phyloP scores from a whole-genome alignment of 2,329 filamentous ascomycete genomes.

The Coniella lustricola region DNA sequence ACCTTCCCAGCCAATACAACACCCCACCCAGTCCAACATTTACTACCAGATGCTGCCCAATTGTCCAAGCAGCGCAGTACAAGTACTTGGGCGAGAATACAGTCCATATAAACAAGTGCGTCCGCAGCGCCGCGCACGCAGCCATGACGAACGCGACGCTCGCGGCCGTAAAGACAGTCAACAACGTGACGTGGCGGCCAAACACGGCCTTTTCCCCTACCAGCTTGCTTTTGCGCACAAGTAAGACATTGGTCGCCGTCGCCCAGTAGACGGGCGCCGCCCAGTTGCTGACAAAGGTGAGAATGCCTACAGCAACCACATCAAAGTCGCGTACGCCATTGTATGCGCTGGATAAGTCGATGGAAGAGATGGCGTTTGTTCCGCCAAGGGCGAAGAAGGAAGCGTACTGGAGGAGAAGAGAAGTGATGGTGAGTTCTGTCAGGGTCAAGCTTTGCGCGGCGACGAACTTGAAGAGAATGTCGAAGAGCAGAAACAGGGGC shows the following conservation, averaged over 20 bases:
- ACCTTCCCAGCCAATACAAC: constrained; percentile 46
- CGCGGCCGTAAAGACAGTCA: constrained; percentile 64
- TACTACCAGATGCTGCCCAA: constrained; percentile 71
- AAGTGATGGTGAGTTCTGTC: constrained; percentile 59
- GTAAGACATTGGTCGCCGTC: constrained; percentile 54
- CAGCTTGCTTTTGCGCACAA: constrained; percentile 34
- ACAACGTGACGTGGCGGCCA: constrained; percentile 48
- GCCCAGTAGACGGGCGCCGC: constrained; percentile 84
- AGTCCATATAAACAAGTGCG: constrained; percentile 96
- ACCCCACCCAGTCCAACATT: constrained; percentile 58
- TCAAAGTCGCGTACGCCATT: constrained; percentile 84
- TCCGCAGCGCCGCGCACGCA: constrained; percentile 75
- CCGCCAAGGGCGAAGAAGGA: constrained; percentile 88
- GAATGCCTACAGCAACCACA: constrained; percentile 67
- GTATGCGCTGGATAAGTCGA: constrained; percentile 91
- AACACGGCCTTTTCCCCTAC: constrained; percentile 27
- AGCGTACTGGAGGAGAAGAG: constrained; percentile 69
- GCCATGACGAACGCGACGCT: constrained; percentile 73
- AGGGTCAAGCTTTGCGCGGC: constrained; percentile 39
- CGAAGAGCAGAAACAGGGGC: constrained; percentile 73
- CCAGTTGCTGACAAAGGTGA: constrained; percentile 91
- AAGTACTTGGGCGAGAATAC: constrained; percentile 97
- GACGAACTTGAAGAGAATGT: constrained; percentile 48
- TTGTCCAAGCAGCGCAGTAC: constrained; percentile 82
- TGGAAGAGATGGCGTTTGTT: constrained; percentile 90